Conservation (phyloP, 768 basidiomycete genomes). For the Suillus spraguei region DNA sequence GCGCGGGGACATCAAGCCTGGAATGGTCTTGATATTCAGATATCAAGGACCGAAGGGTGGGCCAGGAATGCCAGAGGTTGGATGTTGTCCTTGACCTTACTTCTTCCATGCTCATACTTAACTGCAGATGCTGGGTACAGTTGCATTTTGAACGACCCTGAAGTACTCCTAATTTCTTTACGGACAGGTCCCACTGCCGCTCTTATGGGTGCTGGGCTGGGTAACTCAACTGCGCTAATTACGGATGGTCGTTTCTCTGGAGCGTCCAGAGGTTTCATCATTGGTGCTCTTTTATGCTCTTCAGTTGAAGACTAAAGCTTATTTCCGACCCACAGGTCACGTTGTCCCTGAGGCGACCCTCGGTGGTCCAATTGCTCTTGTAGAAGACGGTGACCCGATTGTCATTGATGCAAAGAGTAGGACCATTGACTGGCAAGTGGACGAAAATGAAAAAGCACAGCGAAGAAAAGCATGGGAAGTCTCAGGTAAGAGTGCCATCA, state of each 20-base stretch:
- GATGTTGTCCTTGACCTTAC: conserved; percentile 9
- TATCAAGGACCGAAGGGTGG: conserved; percentile 91
- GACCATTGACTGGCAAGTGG: conserved; percentile 73
- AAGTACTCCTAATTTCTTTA: conserved; percentile 12
- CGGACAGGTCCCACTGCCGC: conserved; percentile 73
- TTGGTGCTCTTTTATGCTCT: conserved; percentile 36
- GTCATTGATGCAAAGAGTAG: conserved; percentile 69
- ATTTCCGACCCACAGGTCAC: conserved; percentile 48
- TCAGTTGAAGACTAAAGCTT: conserved; percentile 41
- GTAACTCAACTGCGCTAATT: conserved; percentile 76
- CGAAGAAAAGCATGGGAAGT: conserved; percentile 72
- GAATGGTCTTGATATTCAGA: conserved; percentile 78
- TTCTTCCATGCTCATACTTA: conserved; percentile 7
- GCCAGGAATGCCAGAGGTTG: conserved; percentile 89
- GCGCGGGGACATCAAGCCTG: conserved; percentile 73
- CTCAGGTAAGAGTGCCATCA: conserved; percentile 62
- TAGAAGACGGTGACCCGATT: conserved; percentile 80
- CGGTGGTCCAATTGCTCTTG: conserved; percentile 87
- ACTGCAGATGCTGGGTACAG: conserved; percentile 47
- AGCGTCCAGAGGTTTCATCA: conserved; percentile 69
- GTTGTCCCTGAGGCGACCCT: conserved; percentile 67
- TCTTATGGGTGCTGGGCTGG: conserved; percentile 82
- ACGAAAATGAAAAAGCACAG: conserved; percentile 61
- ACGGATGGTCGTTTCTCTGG: conserved; percentile 92
- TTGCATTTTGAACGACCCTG: not conserved